Conservation (phyloP, 2,329 filamentous ascomycete species). For the Alternaria ethzedia region DNA sequence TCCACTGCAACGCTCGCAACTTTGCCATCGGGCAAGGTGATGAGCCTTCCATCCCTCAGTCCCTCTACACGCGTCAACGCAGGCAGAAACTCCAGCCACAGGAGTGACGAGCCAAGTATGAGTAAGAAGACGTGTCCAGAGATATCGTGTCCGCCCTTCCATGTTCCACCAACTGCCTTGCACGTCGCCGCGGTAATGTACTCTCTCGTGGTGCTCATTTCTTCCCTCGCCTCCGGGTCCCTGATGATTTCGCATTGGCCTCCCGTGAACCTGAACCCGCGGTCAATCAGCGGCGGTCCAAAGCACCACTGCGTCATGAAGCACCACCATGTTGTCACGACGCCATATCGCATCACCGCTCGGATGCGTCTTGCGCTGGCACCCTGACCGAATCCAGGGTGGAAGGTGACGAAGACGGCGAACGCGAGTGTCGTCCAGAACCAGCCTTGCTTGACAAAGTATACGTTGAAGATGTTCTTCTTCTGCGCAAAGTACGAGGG, state of each 20-base stretch:
- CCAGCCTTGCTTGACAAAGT: conserved; percentile 97
- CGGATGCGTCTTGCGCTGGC: conserved; percentile 56
- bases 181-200: conserved; percentile 79
- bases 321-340: conserved; percentile 81
- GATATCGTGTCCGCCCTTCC: conserved; percentile 95
- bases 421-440: conserved; percentile 85
- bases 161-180: conserved; percentile 79
- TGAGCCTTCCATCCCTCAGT: conserved; percentile 66
- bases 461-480: conserved; percentile 86
- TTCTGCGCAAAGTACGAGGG: conserved; percentile 94
- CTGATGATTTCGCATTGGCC: conserved; percentile 75
- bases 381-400: conserved; percentile 63
- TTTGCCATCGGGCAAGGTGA: conserved; percentile 71
- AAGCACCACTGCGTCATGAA: conserved; percentile 97
- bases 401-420: conserved; percentile 69
- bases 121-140: conserved; percentile 94
- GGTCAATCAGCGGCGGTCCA: conserved; percentile 86
- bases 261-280: conserved; percentile 85
- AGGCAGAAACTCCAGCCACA: conserved; percentile 79
- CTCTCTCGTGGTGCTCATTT: conserved; percentile 53
- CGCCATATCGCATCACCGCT: conserved; percentile 70
- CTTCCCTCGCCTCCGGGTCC: conserved; percentile 56
- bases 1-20: conserved; percentile 56
- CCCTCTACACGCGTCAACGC: conserved; percentile 59
- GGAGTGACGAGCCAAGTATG: conserved; percentile 79